phyloP scores from a whole-genome alignment of 331 rosid genomes.

The Malus hybrid region DNA sequence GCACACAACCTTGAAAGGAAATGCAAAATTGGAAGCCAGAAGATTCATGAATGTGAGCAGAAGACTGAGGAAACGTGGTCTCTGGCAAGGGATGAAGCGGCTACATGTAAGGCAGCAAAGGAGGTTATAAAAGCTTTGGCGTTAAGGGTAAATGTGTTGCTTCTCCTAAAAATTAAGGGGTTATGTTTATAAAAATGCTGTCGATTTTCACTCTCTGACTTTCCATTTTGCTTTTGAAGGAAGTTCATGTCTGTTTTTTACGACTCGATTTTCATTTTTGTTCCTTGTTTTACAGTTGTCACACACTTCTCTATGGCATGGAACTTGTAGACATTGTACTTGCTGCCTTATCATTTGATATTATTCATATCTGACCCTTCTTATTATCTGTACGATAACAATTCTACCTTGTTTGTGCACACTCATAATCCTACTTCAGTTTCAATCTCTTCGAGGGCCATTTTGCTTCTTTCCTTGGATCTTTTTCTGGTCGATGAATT shows the following conservation, averaged over 20 bases:
- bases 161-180: no score
- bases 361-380: neutral
- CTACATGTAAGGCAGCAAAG: conserved; percentile 58
- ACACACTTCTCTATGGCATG: neutral
- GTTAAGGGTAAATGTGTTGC: conserved; percentile 34
- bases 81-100: conserved; percentile 64
- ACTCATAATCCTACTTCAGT: neutral
- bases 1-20: conserved; percentile 57
- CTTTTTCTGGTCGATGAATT: neutral
- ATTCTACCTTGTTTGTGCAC: neutral
- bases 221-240: neutral
- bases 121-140: conserved; percentile 73
- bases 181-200: no score
- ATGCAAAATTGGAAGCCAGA: conserved; percentile 40
- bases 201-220: neutral
- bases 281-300: neutral
- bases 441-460: neutral
- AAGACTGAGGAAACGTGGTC: conserved; percentile 58
- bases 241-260: no score
- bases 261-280: neutral
- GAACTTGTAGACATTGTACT: neutral
- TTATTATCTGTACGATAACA: neutral
- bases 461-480: neutral
- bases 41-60: conserved; percentile 45
- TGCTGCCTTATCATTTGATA: neutral